A percentile compares a stretch with the other conserved stretches of the same genome.
Evolutionary conservation across 208 protist genomes (phyloP).

Genomic region (Acanthamoeba triangularis): DNA sequence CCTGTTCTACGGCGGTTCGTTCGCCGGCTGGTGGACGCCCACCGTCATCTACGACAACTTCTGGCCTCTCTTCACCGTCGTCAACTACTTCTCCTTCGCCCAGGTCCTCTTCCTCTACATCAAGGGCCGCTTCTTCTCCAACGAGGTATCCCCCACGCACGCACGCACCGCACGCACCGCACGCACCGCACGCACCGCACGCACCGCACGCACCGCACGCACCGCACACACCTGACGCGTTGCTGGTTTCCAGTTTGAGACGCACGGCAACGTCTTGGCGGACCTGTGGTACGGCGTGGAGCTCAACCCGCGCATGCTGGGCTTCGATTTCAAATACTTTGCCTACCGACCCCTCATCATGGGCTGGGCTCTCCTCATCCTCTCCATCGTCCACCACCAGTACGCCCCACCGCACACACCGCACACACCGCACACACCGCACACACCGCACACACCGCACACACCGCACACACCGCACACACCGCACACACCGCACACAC

Average conservation of each 20-base stretch:
- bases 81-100: conserved; percentile 47
- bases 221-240: neutral
- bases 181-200: no score
- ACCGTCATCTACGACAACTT: conserved; percentile 59
- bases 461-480: no score
- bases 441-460: no score
- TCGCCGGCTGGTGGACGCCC: conserved; percentile 39
- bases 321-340: conserved; percentile 56
- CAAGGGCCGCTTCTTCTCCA: conserved; percentile 34
- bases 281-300: conserved; percentile 59
- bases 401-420: neutral
- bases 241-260: neutral
- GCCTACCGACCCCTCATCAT: conserved; percentile 61
- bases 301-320: conserved; percentile 46
- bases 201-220: neutral
- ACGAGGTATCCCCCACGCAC: no score
- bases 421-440: no score
- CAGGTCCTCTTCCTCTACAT: conserved; percentile 59
- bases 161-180: no score
- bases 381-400: conserved; percentile 38
- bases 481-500: no score
- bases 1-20: conserved; percentile 47
- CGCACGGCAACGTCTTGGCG: neutral
- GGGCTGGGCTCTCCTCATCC: conserved; percentile 62
- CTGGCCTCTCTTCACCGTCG: conserved; percentile 47